phyloP scores from a whole-genome alignment of 192 early-diverging fungal genomes.

The Entomortierella chlamydospora region DNA sequence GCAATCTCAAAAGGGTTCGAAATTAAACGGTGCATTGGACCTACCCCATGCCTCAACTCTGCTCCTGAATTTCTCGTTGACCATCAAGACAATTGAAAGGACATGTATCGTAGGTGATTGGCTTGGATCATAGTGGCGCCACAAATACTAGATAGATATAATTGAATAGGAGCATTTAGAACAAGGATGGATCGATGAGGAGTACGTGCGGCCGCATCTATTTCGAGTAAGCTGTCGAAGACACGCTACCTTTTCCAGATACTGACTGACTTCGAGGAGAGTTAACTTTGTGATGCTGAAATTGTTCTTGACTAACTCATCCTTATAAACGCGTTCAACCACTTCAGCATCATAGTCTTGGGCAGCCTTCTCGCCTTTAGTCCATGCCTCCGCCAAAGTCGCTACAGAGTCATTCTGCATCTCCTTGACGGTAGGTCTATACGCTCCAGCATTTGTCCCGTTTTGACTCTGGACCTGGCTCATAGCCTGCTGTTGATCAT shows the following conservation, averaged over 20 bases:
- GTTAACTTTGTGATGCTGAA: slow-evolving; percentile 72
- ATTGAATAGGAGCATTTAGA: no score
- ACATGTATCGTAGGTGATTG: slow-evolving; percentile 65
- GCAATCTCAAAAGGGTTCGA: no score
- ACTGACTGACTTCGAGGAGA: slow-evolving; percentile 81
- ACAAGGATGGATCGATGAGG: no score
- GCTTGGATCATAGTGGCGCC: slow-evolving; percentile 72
- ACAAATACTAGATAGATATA: slow-evolving; percentile 84
- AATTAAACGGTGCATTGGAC: no score
- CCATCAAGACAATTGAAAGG: slow-evolving; percentile 84
- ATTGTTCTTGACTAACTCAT: slow-evolving; percentile 62
- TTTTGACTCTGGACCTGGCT: slow-evolving; percentile 1
- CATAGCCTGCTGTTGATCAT: not conserved
- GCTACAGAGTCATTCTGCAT: slow-evolving; percentile 67
- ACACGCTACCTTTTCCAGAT: slow-evolving; percentile 74
- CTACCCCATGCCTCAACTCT: slow-evolving; percentile 72
- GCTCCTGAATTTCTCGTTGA: slow-evolving; percentile 93
- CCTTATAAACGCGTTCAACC: slow-evolving; percentile 70
- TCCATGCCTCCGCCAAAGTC: slow-evolving; percentile 57
- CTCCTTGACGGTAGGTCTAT: slow-evolving; percentile 63
- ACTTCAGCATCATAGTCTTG: slow-evolving; percentile 60
- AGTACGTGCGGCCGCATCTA: no score
- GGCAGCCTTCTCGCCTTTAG: slow-evolving; percentile 16
- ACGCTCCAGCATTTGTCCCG: slow-evolving; percentile 18
- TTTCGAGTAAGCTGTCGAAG: not conserved